Evolutionary conservation across 345 rosid genomes (phyloP).

Genomic region (Melaleuca quinquenervia): DNA sequence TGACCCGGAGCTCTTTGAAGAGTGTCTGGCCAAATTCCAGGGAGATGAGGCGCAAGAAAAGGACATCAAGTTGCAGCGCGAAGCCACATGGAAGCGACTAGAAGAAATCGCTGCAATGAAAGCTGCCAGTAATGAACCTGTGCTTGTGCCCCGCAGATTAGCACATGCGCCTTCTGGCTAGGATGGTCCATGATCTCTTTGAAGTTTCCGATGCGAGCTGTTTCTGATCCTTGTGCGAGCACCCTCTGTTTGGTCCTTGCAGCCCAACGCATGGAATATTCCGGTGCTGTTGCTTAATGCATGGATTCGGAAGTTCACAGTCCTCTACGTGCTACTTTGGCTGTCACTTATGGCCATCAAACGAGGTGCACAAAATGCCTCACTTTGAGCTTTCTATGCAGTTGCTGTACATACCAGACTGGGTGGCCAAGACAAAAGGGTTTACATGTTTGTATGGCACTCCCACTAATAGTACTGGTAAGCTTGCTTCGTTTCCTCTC

Average conservation of each 20-base stretch:
- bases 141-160: constrained; percentile 22
- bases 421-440: background rate
- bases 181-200: background rate
- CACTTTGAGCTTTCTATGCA: background rate
- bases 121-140: constrained; percentile 34
- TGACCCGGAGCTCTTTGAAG: constrained; percentile 68
- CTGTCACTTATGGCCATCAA: background rate
- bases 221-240: background rate
- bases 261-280: background rate
- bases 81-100: constrained; percentile 58
- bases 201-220: background rate
- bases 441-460: background rate
- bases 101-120: constrained; percentile 61
- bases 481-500: background rate
- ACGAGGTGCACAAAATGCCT: background rate
- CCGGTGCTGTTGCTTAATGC: background rate
- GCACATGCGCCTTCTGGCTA: constrained; percentile 25
- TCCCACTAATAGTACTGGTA: background rate
- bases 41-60: constrained; percentile 52
- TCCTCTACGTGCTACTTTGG: background rate
- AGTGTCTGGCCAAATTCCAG: constrained; percentile 48
- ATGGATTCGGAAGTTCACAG: background rate
- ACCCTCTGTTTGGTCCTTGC: background rate
- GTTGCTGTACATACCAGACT: background rate
- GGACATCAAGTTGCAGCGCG: constrained; percentile 33